Percentiles rank a stretch among this genome's conserved stretches.
Evolutionary conservation across 1,284 basidiomycete genomes (phyloP).

Genomic region (Nidula niveotomentosa): DNA sequence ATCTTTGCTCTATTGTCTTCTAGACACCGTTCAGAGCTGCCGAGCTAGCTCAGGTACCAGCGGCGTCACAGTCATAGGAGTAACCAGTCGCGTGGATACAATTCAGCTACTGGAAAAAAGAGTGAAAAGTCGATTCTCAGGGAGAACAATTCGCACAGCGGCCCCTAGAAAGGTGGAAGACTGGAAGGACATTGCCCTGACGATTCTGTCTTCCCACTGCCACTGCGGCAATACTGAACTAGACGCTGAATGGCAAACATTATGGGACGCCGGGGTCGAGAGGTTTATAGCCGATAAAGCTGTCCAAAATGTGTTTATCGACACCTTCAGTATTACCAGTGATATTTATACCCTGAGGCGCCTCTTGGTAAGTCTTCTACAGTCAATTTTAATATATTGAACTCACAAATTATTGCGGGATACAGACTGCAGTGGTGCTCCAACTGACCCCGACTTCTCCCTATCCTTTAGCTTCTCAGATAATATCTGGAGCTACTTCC

Average conservation of each 20-base stretch:
- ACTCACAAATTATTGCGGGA: slow-evolving; percentile 11
- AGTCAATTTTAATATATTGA: slow-evolving; percentile 14
- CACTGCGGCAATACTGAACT: slow-evolving; percentile 14
- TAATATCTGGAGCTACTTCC: slow-evolving; percentile 38
- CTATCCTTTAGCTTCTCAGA: slow-evolving; percentile 42
- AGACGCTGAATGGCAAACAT: slow-evolving; percentile 44
- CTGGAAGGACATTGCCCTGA: slow-evolving; percentile 52
- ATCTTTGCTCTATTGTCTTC: slow-evolving; percentile 86
- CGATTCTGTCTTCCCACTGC: slow-evolving; percentile 36
- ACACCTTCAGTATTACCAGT: slow-evolving; percentile 65
- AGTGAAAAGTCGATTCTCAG: slow-evolving; percentile 94
- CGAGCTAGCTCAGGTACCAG: slow-evolving; percentile 51
- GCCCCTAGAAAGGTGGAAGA: slow-evolving; percentile 49
- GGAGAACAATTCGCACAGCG: slow-evolving; percentile 78
- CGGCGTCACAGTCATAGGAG: slow-evolving; percentile 82
- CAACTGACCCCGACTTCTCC: slow-evolving; percentile 50
- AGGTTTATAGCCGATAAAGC: slow-evolving; percentile 48
- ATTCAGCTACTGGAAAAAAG: slow-evolving; percentile 90
- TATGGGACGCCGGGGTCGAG: slow-evolving; percentile 65
- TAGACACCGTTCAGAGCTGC: slow-evolving; percentile 78
- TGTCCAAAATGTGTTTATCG: slow-evolving; percentile 44
- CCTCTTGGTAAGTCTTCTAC: slow-evolving; percentile 56
- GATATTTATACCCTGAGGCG: slow-evolving; percentile 67
- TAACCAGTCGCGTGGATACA: slow-evolving; percentile 85
- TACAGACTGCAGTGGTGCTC: slow-evolving; percentile 49